Percentiles rank a stretch among this genome's conserved stretches.
These are phyloP conservation scores for Aegle marmelos DNA, from an alignment of 345 rosid species.

Conservation along the genomic window DNA sequence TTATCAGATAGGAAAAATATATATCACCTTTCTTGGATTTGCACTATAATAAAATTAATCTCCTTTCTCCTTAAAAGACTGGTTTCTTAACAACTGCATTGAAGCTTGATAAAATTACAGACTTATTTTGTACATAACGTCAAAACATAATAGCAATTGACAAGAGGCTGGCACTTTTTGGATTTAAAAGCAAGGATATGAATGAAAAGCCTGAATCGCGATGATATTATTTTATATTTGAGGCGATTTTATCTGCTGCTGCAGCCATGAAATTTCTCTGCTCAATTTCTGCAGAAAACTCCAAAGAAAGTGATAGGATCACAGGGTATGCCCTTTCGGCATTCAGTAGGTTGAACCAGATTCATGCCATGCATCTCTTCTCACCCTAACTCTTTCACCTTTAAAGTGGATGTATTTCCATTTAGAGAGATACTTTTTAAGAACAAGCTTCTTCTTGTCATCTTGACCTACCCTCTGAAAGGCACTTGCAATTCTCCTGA, in stretches of 20 bases:
- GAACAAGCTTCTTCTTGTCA: conserved; percentile 52
- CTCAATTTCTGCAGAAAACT: too few species aligned
- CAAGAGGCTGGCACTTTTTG: neutral
- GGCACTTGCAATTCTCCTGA: conserved; percentile 57
- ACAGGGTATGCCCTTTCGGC: neutral
- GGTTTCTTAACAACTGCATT: neutral
- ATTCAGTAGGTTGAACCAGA: conserved; percentile 6
- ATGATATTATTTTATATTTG: neutral
- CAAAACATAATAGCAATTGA: neutral
- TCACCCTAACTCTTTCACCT: conserved; percentile 75
- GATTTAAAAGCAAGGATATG: neutral
- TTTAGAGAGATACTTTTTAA: conserved; percentile 52
- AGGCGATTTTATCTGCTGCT: neutral
- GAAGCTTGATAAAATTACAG: neutral
- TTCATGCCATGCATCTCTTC: conserved; percentile 43
- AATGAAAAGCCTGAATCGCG: neutral
- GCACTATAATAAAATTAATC: neutral
- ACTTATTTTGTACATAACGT: neutral
- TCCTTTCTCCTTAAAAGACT: neutral
- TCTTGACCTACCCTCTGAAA: conserved; percentile 60
- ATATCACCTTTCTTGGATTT: neutral
- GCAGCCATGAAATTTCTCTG: neutral
- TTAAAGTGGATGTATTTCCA: conserved; percentile 81
- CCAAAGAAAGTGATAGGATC: too few species aligned
- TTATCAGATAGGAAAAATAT: too few species aligned